Percentiles rank a stretch among this genome's conserved stretches.
Evolutionary conservation across 345 rosid genomes (phyloP).

Genomic region (Cardamine chenopodiifolia): DNA sequence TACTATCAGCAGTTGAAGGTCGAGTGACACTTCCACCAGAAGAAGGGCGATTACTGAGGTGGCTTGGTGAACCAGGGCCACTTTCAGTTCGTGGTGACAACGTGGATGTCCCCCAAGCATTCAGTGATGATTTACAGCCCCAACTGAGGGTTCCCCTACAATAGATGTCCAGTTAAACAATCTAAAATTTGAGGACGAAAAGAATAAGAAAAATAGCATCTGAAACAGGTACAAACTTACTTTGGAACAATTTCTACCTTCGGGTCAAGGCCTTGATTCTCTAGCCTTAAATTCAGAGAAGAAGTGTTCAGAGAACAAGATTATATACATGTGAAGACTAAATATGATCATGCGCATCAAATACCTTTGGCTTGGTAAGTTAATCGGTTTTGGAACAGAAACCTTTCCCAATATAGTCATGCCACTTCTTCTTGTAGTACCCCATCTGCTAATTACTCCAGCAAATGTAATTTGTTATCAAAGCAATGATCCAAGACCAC

Average conservation of each 20-base stretch:
- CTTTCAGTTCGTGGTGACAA: slow-evolving; percentile 74
- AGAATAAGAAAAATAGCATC: slow-evolving; percentile 4
- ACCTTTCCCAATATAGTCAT: slow-evolving; percentile 96
- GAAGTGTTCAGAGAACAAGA: background rate
- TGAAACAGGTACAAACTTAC: slow-evolving; percentile 53
- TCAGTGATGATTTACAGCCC: slow-evolving; percentile 85
- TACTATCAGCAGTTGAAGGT: slow-evolving; percentile 94
- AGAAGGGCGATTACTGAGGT: slow-evolving; percentile 86
- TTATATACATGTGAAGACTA: background rate
- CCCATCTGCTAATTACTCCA: slow-evolving; percentile 59
- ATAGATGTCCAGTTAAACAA: slow-evolving; percentile 2
- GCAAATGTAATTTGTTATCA: slow-evolving; percentile 15
- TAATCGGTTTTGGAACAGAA: slow-evolving; percentile 95
- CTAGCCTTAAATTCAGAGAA: slow-evolving; percentile 65
- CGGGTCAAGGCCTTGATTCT: slow-evolving; percentile 96
- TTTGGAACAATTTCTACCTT: slow-evolving; percentile 98
- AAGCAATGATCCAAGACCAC: background rate
- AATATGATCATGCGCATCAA: background rate
- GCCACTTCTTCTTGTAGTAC: slow-evolving; percentile 79
- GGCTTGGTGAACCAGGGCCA: slow-evolving; percentile 76
- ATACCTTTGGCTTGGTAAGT: slow-evolving; percentile 98
- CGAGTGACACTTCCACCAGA: slow-evolving; percentile 92
- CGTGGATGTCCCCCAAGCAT: slow-evolving; percentile 86
- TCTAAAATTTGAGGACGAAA: background rate
- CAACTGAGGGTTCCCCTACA: slow-evolving; percentile 88